Conservation (phyloP, 257 asterid genomes). For the Nicotiana noctiflora region DNA sequence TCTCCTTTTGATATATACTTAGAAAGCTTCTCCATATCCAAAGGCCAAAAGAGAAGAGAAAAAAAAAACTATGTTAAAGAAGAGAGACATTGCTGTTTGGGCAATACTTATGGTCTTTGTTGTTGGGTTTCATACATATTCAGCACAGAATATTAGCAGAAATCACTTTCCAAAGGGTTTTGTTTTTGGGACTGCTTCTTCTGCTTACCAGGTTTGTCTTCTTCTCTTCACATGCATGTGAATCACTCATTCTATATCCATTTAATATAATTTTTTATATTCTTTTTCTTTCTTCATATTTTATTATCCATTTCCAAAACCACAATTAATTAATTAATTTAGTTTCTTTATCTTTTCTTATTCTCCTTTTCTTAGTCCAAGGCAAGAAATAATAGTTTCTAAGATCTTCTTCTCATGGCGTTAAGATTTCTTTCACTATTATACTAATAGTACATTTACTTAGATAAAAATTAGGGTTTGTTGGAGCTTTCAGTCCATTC, state of each 20-base stretch:
- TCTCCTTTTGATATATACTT: neutral
- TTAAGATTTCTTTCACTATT: neutral
- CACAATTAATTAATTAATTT: neutral
- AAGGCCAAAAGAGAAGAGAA: neutral
- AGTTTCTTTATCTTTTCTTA: neutral
- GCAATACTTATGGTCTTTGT: conserved; percentile 14
- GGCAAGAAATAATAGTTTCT: neutral
- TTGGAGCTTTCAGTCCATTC: too few relatives aligned
- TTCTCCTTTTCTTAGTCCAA: neutral
- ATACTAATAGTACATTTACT: neutral
- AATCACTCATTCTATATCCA: conserved; percentile 4
- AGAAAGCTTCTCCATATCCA: neutral
- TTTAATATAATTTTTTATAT: neutral
- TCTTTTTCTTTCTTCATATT: neutral
- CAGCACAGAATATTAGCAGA: conserved; percentile 41
- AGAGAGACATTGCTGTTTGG: neutral
- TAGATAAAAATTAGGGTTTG: too few relatives aligned
- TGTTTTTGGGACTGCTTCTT: conserved; percentile 90
- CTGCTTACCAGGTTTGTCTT: conserved; percentile 68
- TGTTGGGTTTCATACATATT: conserved; percentile 3
- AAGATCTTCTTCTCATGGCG: neutral
- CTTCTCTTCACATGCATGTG: neutral
- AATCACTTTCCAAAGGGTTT: conserved; percentile 61
- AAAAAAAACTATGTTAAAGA: neutral
- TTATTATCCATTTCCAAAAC: neutral